phyloP scores from a whole-genome alignment of 495 filamentous ascomycete species.

The Xylaria palmicola region DNA sequence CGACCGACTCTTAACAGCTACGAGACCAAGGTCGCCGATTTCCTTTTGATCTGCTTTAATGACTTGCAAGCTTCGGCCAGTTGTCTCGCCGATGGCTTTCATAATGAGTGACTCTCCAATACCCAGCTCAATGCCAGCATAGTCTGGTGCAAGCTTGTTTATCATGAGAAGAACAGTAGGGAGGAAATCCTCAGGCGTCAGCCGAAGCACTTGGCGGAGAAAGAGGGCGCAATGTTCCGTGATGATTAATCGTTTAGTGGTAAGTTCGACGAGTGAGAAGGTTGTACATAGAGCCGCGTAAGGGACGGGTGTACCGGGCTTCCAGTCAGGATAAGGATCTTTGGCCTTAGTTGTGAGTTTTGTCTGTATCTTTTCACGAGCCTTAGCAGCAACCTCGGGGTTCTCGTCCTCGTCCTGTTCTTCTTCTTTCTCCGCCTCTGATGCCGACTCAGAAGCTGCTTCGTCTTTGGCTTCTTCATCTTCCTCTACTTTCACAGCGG shows the following conservation, averaged over 20 bases:
- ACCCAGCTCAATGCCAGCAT: conserved; percentile 90
- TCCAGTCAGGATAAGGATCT: conserved; percentile 94
- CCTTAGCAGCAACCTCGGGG: conserved; percentile 71
- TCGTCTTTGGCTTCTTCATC: conserved; percentile 43
- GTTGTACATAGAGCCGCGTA: conserved; percentile 94
- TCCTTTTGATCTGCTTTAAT: conserved; percentile 95
- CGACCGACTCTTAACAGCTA: conserved; percentile 89
- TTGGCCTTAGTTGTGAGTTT: conserved; percentile 62
- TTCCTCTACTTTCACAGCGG: conserved; percentile 17
- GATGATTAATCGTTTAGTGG: conserved; percentile 84
- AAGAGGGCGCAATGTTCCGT: conserved; percentile 85
- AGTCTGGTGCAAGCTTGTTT: conserved; percentile 96
- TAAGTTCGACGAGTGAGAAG: conserved; percentile 91
- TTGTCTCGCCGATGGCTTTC: conserved; percentile 95
- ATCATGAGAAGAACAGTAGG: conserved; percentile 92
- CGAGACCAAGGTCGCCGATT: conserved; percentile 91
- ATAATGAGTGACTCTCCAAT: conserved; percentile 98
- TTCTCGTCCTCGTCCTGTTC: conserved; percentile 70
- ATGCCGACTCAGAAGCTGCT: conserved; percentile 53
- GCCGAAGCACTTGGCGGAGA: conserved; percentile 83
- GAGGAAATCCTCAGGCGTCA: conserved; percentile 86
- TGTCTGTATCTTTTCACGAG: conserved; percentile 79
- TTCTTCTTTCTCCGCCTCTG: conserved; percentile 49
- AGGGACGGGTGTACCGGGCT: conserved; percentile 80
- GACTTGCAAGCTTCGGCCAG: conserved; percentile 78